Conservation (phyloP, 1,139 yeast genomes). For the Saccharomyces hybrid region DNA sequence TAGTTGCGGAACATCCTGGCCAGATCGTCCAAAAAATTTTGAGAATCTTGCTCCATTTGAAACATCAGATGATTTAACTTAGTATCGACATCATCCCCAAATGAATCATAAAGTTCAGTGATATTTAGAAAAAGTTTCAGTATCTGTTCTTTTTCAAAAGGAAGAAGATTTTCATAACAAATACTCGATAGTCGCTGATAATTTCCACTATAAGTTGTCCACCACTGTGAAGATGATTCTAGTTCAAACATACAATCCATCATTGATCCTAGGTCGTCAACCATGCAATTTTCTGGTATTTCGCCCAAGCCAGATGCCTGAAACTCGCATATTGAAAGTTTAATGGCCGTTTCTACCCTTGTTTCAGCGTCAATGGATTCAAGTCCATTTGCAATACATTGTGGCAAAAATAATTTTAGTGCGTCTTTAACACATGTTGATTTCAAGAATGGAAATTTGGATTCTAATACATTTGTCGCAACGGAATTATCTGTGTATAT, state of each 20-base stretch:
- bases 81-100: conserved; percentile 5
- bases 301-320: conserved; percentile 33
- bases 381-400: conserved; percentile 27
- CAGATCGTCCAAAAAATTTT: neutral
- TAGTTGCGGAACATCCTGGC: conserved; percentile 6
- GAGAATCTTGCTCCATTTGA: neutral
- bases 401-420: conserved; percentile 12
- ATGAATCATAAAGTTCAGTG: conserved; percentile 31
- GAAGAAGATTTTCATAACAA: conserved; percentile 45
- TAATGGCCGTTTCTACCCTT: conserved; percentile 38
- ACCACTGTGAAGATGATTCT: conserved; percentile 44
- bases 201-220: conserved; percentile 57
- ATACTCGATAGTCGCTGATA: conserved; percentile 42
- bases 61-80: neutral
- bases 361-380: conserved; percentile 26
- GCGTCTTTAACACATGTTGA: conserved; percentile 31
- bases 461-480: conserved; percentile 3
- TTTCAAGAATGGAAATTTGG: conserved; percentile 21
- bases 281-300: conserved; percentile 16
- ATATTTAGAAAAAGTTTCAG: conserved; percentile 41
- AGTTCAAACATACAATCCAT: conserved; percentile 36
- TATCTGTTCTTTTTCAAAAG: conserved; percentile 46
- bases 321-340: conserved; percentile 49
- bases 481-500: neutral
- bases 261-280: conserved; percentile 12